These are phyloP conservation scores for Moniliophthora roreri DNA, from an alignment of 1,284 basidiomycete species.

Conservation along the genomic window DNA sequence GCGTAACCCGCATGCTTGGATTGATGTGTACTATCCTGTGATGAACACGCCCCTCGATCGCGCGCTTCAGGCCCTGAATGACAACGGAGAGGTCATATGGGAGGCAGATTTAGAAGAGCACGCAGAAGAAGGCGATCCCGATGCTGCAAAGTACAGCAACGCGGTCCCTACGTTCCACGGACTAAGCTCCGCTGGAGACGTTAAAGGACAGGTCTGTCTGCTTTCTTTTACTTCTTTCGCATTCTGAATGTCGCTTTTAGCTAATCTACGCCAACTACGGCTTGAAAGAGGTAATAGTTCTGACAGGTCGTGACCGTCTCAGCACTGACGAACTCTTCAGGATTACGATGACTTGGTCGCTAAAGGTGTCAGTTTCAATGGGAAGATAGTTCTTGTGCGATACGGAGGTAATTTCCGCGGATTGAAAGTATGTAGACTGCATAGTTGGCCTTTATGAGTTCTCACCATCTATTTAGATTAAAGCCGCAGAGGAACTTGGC, in stretches of 20 bases:
- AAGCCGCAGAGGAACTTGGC: conserved; percentile 69
- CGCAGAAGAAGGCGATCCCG: conserved; percentile 60
- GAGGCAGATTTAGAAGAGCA: conserved; percentile 70
- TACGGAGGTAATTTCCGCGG: conserved; percentile 87
- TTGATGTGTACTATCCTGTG: conserved; percentile 81
- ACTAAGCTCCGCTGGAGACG: conserved; percentile 64
- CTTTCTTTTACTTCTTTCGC: neutral
- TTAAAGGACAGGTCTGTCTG: conserved; percentile 44
- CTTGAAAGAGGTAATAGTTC: conserved; percentile 51
- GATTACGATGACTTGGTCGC: conserved; percentile 70
- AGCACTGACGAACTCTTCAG: conserved; percentile 16
- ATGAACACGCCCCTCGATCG: conserved; percentile 75
- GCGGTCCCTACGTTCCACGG: conserved; percentile 71
- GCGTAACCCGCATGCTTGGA: conserved; percentile 52
- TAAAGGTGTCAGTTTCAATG: conserved; percentile 71
- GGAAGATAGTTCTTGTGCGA: conserved; percentile 81
- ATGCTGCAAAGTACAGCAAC: conserved; percentile 60
- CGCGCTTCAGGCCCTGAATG: conserved; percentile 58
- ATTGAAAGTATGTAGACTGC: conserved; percentile 54
- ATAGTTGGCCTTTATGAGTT: neutral
- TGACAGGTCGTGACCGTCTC: neutral
- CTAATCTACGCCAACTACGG: conserved; percentile 87
- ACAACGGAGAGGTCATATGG: conserved; percentile 61
- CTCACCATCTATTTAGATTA: conserved; percentile 45
- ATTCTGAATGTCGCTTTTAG: conserved; percentile 14